Evolutionary conservation across 305 asterid species (phyloP).

Genomic region (Fraxinus paxiana): DNA sequence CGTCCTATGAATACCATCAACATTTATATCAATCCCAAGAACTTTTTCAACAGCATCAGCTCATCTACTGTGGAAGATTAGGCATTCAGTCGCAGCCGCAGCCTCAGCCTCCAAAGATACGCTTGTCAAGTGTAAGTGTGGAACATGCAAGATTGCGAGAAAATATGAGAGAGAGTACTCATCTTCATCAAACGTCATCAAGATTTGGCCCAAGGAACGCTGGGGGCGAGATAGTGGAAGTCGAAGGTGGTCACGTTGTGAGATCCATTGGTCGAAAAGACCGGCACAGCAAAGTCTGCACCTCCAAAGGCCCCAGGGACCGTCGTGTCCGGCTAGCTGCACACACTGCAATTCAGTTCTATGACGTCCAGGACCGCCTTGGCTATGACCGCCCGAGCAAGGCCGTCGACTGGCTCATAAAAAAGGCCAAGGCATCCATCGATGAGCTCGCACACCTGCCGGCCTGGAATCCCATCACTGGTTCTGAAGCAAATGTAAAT

Average conservation of each 20-base stretch:
- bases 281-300: constrained; percentile 91
- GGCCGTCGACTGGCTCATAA: constrained; percentile 93
- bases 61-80: constrained; percentile 20
- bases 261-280: constrained; percentile 80
- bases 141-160: constrained; percentile 56
- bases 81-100: constrained; percentile 8
- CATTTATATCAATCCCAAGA: background rate
- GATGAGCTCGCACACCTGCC: constrained; percentile 75
- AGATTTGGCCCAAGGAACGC: constrained; percentile 26
- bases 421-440: constrained; percentile 75
- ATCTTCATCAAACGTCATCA: constrained; percentile 26
- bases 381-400: constrained; percentile 96
- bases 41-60: constrained; percentile 32
- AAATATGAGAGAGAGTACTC: constrained; percentile 42
- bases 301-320: constrained; percentile 90
- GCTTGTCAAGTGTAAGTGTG: constrained; percentile 29
- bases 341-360: constrained; percentile 89
- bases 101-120: constrained; percentile 38
- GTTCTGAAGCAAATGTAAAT: constrained; percentile 20
- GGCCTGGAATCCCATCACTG: constrained; percentile 72
- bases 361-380: constrained; percentile 91
- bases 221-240: constrained; percentile 80
- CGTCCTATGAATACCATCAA: background rate
- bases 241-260: constrained; percentile 84
- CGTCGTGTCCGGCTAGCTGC: constrained; percentile 92